Evolutionary conservation across 1,284 basidiomycete species (phyloP).

Genomic region (Papiliotrema fonsecae): DNA sequence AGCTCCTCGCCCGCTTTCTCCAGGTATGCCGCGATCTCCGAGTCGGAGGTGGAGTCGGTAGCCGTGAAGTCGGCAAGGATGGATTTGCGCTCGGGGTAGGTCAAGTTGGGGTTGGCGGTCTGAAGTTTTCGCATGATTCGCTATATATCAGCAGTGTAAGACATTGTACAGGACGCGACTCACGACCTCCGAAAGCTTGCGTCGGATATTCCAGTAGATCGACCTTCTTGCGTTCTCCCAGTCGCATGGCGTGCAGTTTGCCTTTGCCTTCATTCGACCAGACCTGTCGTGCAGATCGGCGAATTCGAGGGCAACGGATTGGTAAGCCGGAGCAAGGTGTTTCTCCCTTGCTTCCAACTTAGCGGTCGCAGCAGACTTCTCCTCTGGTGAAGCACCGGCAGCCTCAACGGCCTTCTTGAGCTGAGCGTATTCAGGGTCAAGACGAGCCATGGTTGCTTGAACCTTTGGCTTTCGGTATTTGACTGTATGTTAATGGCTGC

Average conservation of each 20-base stretch:
- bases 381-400: conserved; percentile 62
- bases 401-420: conserved; percentile 79
- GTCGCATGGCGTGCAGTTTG: conserved; percentile 72
- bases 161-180: conserved; percentile 5
- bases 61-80: conserved; percentile 40
- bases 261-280: conserved; percentile 97
- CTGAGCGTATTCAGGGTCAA: conserved; percentile 77
- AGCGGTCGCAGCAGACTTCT: conserved; percentile 64
- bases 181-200: conserved; percentile 51
- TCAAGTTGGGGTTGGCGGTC: conserved; percentile 44
- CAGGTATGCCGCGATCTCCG: conserved; percentile 44
- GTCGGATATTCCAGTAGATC: conserved; percentile 93
- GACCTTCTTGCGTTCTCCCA: conserved; percentile 86
- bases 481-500: conserved; percentile 43
- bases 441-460: conserved; percentile 83
- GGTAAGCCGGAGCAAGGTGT: conserved; percentile 81
- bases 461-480: conserved; percentile 82
- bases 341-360: conserved; percentile 74
- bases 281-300: conserved; percentile 90
- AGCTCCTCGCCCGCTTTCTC: conserved; percentile 38
- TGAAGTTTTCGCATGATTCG: conserved; percentile 47
- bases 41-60: conserved; percentile 32
- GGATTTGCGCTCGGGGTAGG: conserved; percentile 41
- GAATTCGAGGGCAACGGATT: conserved; percentile 88
- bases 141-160: conserved; percentile 5